Evolutionary conservation across 1,139 yeast genomes (phyloP).

Genomic region (Taphrina sp.): DNA sequence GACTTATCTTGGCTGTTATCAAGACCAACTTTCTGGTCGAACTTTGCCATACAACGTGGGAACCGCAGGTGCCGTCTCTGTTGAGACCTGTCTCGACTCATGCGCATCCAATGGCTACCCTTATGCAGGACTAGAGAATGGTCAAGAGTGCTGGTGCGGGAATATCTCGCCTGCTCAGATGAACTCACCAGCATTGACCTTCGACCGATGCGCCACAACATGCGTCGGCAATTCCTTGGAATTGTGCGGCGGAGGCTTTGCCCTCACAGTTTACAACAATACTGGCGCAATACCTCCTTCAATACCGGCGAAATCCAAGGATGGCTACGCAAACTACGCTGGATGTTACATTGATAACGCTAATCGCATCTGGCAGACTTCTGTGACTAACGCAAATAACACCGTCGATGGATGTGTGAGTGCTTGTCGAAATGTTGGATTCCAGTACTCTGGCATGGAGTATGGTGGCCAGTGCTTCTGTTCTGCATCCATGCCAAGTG

Average conservation of each 20-base stretch:
- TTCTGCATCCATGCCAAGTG: constrained; percentile 14
- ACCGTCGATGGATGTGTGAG: constrained; percentile 31
- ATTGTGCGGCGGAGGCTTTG: constrained; percentile 29
- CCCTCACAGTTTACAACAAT: constrained; percentile 23
- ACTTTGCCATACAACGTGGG: constrained; percentile 15
- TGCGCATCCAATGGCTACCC: constrained; percentile 17
- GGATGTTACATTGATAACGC: constrained; percentile 27
- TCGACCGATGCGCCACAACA: constrained; percentile 19
- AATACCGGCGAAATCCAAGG: constrained; percentile 17
- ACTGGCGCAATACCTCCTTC: constrained; percentile 15
- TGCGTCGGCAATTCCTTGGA: constrained; percentile 31
- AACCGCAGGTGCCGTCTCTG: constrained; percentile 13
- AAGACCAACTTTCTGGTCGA: constrained; percentile 6
- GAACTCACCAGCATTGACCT: neutral
- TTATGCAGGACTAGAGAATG: constrained; percentile 32
- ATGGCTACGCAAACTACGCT: constrained; percentile 5
- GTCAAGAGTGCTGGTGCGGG: constrained; percentile 34
- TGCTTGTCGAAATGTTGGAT: constrained; percentile 22
- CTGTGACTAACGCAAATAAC: constrained; percentile 7
- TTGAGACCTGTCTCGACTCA: constrained; percentile 28
- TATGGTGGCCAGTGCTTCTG: constrained; percentile 32
- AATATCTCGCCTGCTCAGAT: constrained; percentile 3
- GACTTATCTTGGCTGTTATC: constrained; percentile 30
- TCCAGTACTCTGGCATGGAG: constrained; percentile 30
- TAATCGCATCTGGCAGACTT: constrained; percentile 20